Evolutionary conservation across 2,329 filamentous ascomycete genomes (phyloP).

Genomic region (Aspergillus fischeri): DNA sequence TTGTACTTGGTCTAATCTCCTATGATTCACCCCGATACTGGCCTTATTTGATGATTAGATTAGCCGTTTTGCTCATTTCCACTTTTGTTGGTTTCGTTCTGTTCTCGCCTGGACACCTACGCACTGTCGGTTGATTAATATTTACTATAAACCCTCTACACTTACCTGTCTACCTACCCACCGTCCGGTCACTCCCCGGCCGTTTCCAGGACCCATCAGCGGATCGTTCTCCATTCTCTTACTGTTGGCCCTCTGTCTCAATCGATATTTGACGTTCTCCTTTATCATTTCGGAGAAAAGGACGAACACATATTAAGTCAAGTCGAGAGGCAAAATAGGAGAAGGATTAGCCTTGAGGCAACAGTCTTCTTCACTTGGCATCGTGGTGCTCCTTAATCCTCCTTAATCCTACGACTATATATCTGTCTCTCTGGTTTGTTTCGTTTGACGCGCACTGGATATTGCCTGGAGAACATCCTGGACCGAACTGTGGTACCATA

Average conservation of each 20-base stretch:
- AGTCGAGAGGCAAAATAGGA: background rate
- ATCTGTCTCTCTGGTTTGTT: background rate
- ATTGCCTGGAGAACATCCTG: conserved; percentile 2
- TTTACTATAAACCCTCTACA: conserved; percentile 14
- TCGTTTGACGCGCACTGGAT: background rate
- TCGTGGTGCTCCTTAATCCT: background rate
- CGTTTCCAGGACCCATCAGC: conserved; percentile 15
- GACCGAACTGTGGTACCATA: conserved; percentile 12
- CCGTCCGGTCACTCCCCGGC: conserved; percentile 12
- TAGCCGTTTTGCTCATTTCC: conserved; percentile 21
- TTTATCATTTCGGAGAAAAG: conserved; percentile 9
- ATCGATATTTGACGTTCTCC: conserved; percentile 12
- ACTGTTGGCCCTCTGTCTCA: conserved; percentile 12
- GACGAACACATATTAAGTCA: background rate
- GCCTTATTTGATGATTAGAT: conserved; percentile 4
- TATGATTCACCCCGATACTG: background rate
- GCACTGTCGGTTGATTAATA: conserved; percentile 11
- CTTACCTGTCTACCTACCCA: conserved; percentile 9
- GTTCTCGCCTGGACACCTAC: conserved; percentile 18
- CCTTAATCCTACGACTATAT: background rate
- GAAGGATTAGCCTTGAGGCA: background rate
- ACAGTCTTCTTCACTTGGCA: background rate
- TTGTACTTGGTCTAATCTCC: conserved; percentile 9
- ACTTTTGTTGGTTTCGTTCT: conserved; percentile 18
- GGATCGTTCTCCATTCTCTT: conserved; percentile 17